phyloP scores from a whole-genome alignment of 805 yeast species.

The Spencermartinsiella europaea region DNA sequence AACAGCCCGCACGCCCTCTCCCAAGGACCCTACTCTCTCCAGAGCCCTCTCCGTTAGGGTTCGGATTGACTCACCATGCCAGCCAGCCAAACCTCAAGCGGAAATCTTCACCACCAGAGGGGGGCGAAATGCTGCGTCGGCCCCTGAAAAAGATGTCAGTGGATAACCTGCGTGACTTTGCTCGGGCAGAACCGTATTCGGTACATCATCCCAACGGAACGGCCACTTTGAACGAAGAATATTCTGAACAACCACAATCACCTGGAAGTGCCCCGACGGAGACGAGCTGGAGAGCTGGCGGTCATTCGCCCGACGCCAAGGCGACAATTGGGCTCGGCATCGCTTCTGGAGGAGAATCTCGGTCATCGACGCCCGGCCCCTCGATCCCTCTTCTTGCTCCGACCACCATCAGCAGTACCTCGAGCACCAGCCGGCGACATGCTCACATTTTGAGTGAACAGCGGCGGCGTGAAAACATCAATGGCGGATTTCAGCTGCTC shows the following conservation, averaged over 20 bases:
- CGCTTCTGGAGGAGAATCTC: neutral
- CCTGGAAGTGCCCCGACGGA: neutral
- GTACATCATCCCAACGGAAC: neutral
- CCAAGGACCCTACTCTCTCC: neutral
- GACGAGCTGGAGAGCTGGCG: neutral
- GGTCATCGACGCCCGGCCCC: neutral
- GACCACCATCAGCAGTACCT: constrained; percentile 21
- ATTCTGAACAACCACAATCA: neutral
- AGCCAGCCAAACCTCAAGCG: neutral
- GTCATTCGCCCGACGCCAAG: neutral
- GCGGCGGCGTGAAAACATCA: constrained; percentile 42
- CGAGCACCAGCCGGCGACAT: constrained; percentile 29
- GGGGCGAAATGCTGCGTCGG: neutral
- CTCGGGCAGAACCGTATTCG: neutral
- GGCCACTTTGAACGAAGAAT: neutral
- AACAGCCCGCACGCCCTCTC: no score
- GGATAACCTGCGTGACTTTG: neutral
- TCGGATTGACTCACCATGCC: neutral
- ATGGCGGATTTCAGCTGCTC: constrained; percentile 41
- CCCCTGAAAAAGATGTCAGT: neutral
- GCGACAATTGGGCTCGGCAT: neutral
- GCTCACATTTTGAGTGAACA: constrained; percentile 45
- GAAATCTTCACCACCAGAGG: neutral
- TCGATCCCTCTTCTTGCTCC: constrained; percentile 20
- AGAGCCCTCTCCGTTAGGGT: neutral